Percentiles rank a stretch among this genome's conserved stretches.
These are phyloP conservation scores for Gaeumannomyces sp. DNA, from an alignment of 2,329 filamentous ascomycete species.

Conservation along the genomic window DNA sequence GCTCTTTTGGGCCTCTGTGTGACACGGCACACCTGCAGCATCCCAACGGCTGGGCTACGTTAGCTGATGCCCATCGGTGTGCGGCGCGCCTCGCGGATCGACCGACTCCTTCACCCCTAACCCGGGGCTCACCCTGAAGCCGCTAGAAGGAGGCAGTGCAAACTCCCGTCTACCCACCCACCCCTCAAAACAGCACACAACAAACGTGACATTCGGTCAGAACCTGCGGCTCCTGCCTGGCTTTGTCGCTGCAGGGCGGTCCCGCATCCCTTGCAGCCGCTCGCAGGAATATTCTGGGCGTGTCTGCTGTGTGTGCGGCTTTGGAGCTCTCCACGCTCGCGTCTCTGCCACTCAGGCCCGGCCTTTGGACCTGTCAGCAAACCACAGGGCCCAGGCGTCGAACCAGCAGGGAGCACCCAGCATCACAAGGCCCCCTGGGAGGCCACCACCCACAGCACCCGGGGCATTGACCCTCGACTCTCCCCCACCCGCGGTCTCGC, in stretches of 20 bases:
- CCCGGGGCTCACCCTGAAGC: background rate
- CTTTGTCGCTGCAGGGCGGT: background rate
- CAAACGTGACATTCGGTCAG: background rate
- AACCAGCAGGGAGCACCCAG: background rate
- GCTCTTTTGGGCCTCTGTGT: background rate
- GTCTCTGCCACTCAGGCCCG: background rate
- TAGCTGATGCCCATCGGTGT: background rate
- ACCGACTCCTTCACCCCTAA: background rate
- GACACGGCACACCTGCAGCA: background rate
- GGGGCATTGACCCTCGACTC: background rate
- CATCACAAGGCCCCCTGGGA: background rate
- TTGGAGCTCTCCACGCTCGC: background rate
- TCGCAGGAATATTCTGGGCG: background rate
- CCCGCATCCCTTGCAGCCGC: background rate
- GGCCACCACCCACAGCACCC: background rate
- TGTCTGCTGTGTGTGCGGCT: background rate
- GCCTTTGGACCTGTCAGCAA: background rate
- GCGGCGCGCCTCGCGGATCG: background rate
- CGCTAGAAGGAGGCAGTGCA: background rate
- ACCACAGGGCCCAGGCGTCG: background rate
- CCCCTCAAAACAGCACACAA: background rate
- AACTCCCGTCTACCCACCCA: background rate
- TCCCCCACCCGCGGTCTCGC: background rate
- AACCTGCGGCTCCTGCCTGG: background rate
- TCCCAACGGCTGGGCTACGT: background rate